Conservation (phyloP, 1,284 basidiomycete genomes). For the Pseudozyma hubeiensis region DNA sequence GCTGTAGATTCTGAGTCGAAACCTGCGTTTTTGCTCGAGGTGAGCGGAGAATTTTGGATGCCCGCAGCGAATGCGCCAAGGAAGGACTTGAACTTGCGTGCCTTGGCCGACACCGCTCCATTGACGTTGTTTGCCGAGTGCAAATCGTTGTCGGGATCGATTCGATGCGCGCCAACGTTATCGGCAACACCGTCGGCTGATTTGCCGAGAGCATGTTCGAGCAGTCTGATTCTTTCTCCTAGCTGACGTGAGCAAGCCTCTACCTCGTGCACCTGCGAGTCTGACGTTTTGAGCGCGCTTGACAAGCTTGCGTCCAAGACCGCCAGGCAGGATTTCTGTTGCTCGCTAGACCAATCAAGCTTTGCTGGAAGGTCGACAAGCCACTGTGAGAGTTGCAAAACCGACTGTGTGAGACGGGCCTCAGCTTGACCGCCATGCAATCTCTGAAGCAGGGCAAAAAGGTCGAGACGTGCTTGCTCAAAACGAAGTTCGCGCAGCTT, state of each 20-base stretch:
- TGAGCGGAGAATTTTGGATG: slow-evolving; percentile 29
- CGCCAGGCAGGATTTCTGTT: slow-evolving; percentile 3
- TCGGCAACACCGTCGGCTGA: slow-evolving; percentile 14
- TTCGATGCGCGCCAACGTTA: slow-evolving; percentile 14
- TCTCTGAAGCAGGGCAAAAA: slow-evolving; percentile 22
- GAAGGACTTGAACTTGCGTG: slow-evolving; percentile 41
- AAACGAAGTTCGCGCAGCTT: slow-evolving; percentile 53
- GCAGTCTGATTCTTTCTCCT: slow-evolving; percentile 14
- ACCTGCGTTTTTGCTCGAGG: slow-evolving; percentile 4
- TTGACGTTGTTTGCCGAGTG: neutral
- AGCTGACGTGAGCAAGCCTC: slow-evolving; percentile 20
- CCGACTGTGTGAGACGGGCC: slow-evolving; percentile 31
- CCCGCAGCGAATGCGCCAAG: slow-evolving; percentile 29
- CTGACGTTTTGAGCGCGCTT: slow-evolving; percentile 12
- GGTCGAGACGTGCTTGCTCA: slow-evolving; percentile 49
- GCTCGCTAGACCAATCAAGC: slow-evolving; percentile 3
- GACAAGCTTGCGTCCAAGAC: slow-evolving; percentile 11
- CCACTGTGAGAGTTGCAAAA: slow-evolving; percentile 45
- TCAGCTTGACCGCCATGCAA: slow-evolving; percentile 57
- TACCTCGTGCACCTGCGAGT: slow-evolving; percentile 11
- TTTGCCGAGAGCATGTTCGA: slow-evolving; percentile 23
- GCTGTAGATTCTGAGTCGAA: slow-evolving; percentile 1
- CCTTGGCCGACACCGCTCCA: slow-evolving; percentile 24
- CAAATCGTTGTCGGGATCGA: slow-evolving; percentile 16
- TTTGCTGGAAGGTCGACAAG: slow-evolving; percentile 15